Conservation (phyloP, 1,139 yeast species). For the Meyerozyma smithsonii region DNA sequence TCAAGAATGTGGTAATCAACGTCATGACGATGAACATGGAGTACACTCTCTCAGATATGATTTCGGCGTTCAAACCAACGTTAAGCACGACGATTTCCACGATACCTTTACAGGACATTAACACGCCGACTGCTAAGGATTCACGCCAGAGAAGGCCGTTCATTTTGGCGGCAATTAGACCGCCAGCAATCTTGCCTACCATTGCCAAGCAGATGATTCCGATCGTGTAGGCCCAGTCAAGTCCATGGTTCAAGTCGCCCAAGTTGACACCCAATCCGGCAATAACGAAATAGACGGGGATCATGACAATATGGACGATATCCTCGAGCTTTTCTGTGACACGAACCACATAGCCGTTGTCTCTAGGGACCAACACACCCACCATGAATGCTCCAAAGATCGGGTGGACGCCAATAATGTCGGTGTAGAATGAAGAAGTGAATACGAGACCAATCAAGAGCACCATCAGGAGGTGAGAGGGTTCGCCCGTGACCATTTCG, state of each 20-base stretch:
- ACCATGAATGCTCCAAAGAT: constrained; percentile 80
- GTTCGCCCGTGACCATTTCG: constrained; percentile 51
- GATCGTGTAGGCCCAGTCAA: constrained; percentile 72
- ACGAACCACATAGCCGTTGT: constrained; percentile 63
- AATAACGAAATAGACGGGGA: constrained; percentile 74
- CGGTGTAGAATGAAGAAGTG: constrained; percentile 70
- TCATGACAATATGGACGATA: constrained; percentile 60
- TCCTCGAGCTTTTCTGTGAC: constrained; percentile 75
- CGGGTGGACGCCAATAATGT: constrained; percentile 75
- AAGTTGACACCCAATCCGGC: constrained; percentile 71
- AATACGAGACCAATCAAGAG: constrained; percentile 53
- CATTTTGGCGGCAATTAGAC: constrained; percentile 56
- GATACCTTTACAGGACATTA: constrained; percentile 86
- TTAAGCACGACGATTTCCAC: constrained; percentile 76
- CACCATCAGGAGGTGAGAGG: constrained; percentile 60
- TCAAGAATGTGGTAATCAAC: constrained; percentile 63
- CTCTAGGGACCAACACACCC: constrained; percentile 75
- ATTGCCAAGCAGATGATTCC: constrained; percentile 64
- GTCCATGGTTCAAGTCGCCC: constrained; percentile 56
- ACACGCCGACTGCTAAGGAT: constrained; percentile 68
- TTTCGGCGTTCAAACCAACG: constrained; percentile 67
- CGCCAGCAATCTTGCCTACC: constrained; percentile 63
- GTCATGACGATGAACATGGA: constrained; percentile 85
- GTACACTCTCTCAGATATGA: constrained; percentile 58
- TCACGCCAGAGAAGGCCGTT: constrained; percentile 68